Evolutionary conservation across 2,329 filamentous ascomycete genomes (phyloP).

Genomic region (Penicillium occitanis): DNA sequence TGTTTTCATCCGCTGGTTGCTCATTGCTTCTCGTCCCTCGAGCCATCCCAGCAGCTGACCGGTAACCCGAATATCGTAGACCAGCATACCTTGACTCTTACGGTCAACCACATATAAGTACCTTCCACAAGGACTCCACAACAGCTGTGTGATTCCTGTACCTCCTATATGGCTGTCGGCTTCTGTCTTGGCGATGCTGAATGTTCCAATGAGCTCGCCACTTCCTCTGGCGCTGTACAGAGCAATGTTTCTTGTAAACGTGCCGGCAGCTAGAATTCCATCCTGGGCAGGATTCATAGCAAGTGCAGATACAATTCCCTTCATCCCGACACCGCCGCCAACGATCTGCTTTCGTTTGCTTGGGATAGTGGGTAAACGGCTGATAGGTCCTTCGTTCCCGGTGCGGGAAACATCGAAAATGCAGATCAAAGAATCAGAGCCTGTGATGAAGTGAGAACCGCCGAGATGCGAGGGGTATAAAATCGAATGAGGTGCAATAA

Average conservation of each 20-base stretch:
- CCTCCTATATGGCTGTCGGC: conserved; percentile 46
- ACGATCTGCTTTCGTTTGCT: conserved; percentile 49
- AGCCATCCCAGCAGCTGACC: conserved; percentile 54
- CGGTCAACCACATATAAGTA: conserved; percentile 62
- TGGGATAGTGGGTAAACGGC: conserved; percentile 50
- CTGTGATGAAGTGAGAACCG: conserved; percentile 57
- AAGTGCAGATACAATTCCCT: conserved; percentile 57
- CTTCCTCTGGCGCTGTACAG: conserved; percentile 54
- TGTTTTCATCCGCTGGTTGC: conserved; percentile 58
- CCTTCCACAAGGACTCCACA: conserved; percentile 58
- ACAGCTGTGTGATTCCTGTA: conserved; percentile 55
- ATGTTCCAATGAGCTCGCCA: conserved; percentile 53
- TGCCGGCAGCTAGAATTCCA: conserved; percentile 58
- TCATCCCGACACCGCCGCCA: conserved; percentile 52
- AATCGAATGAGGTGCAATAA: conserved; percentile 56
- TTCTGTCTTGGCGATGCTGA: conserved; percentile 46
- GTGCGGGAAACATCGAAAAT: conserved; percentile 56
- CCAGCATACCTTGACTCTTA: conserved; percentile 54
- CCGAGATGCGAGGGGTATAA: conserved; percentile 49
- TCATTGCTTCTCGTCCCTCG: conserved; percentile 45
- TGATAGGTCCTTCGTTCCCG: conserved; percentile 48
- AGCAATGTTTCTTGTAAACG: conserved; percentile 56
- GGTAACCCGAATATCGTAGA: conserved; percentile 61
- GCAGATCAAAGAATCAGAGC: conserved; percentile 54
- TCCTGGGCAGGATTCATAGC: conserved; percentile 44